A percentile compares a stretch with the other conserved stretches of the same genome.
Conservation (phyloP, 2,329 filamentous ascomycete species). For the Arthrinium phaeospermum region DNA sequence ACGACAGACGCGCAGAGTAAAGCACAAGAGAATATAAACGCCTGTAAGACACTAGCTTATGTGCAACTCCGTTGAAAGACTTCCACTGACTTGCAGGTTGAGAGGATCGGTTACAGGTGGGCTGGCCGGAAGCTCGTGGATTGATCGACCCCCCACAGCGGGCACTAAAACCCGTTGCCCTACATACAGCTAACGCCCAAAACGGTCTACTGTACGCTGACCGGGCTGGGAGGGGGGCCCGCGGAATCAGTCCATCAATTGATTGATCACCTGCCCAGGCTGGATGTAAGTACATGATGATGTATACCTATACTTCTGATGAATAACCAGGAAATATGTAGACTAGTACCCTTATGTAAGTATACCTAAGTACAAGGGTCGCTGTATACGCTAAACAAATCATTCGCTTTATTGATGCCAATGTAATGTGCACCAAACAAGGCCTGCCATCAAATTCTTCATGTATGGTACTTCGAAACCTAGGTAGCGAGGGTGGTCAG, state of each 20-base stretch:
- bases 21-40: background rate
- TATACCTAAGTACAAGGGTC: background rate
- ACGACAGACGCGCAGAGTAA: background rate
- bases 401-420: background rate
- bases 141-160: conserved; percentile 9
- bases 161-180: background rate
- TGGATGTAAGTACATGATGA: no score
- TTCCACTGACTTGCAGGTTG: background rate
- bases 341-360: background rate
- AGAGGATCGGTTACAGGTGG: background rate
- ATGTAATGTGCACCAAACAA: background rate
- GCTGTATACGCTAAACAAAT: background rate
- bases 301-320: no score
- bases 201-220: conserved; percentile 1
- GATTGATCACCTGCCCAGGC: background rate
- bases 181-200: conserved; percentile 5
- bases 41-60: background rate
- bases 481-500: no score
- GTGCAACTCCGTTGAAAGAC: background rate
- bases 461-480: background rate
- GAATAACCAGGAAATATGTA: no score
- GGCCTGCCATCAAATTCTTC: background rate
- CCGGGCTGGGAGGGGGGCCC: background rate
- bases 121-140: background rate
- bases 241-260: background rate